Percentiles rank a stretch among this genome's conserved stretches.
Evolutionary conservation across 140 eudicot genomes (phyloP).

Genomic region (Ambrosia hybrid): DNA sequence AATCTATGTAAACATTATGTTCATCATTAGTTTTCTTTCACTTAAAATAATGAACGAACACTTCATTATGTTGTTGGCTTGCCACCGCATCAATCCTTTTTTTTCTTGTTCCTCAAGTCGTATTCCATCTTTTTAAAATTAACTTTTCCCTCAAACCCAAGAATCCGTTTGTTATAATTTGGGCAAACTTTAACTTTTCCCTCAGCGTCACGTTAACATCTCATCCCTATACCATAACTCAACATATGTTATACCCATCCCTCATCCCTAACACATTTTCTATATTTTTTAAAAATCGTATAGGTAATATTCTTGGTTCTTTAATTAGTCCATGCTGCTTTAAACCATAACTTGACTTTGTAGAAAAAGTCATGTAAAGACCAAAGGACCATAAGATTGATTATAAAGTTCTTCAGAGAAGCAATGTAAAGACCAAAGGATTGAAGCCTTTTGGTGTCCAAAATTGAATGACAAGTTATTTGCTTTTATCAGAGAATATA

Average conservation of each 20-base stretch:
- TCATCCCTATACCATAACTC: no score
- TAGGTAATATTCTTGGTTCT: background rate
- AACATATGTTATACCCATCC: no score
- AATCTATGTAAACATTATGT: background rate
- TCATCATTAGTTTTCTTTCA: background rate
- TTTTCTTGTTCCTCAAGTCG: background rate
- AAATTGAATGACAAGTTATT: constrained; percentile 12
- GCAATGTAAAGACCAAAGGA: constrained; percentile 31
- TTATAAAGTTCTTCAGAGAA: constrained; percentile 12
- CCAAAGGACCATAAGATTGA: constrained; percentile 18
- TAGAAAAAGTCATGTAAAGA: background rate
- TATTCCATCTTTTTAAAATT: background rate
- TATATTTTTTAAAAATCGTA: no score
- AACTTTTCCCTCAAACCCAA: background rate
- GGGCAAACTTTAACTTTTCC: no score
- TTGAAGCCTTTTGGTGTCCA: constrained; percentile 48
- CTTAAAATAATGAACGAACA: background rate
- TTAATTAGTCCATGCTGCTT: background rate
- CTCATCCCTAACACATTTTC: no score
- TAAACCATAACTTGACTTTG: background rate
- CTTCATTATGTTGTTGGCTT: background rate
- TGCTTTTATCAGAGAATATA: background rate
- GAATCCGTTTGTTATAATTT: no score
- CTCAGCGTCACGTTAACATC: no score
- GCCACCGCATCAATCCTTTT: background rate